Percentiles rank a stretch among this genome's conserved stretches.
phyloP scores from a whole-genome alignment of 2,329 filamentous ascomycete genomes.

The Sphaceloma murrayae region DNA sequence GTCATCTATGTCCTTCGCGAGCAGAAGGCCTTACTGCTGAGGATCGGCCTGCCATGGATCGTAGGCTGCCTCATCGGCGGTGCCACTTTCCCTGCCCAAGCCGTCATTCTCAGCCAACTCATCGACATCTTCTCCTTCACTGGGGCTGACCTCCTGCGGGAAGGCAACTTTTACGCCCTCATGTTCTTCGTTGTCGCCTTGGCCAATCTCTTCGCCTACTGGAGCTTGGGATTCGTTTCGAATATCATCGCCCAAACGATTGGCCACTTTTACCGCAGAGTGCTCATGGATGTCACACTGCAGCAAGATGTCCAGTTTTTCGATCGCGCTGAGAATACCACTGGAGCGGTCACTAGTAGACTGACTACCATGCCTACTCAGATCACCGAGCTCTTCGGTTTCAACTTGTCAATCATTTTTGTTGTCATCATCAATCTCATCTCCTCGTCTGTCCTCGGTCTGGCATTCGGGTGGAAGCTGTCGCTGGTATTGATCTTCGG shows the following conservation, averaged over 20 bases:
- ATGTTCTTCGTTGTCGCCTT: conserved; percentile 56
- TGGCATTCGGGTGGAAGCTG: conserved; percentile 68
- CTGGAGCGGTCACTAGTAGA: conserved; percentile 80
- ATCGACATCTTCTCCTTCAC: conserved; percentile 31
- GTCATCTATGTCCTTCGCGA: conserved; percentile 12
- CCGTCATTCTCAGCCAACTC: conserved; percentile 32
- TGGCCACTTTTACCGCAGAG: conserved; percentile 45
- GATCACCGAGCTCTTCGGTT: conserved; percentile 50
- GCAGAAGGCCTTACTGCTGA: neutral
- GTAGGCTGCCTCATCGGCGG: conserved; percentile 15
- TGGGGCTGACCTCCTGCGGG: conserved; percentile 23
- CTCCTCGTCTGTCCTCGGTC: conserved; percentile 57
- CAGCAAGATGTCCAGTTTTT: conserved; percentile 86
- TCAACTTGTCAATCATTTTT: conserved; percentile 51
- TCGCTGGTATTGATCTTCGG: conserved; percentile 58
- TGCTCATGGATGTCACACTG: conserved; percentile 53
- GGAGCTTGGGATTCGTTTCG: conserved; percentile 34
- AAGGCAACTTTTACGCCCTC: conserved; percentile 52
- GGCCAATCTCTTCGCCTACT: conserved; percentile 45
- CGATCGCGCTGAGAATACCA: conserved; percentile 78
- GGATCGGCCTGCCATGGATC: conserved; percentile 3
- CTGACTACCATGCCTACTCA: conserved; percentile 32
- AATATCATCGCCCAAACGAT: conserved; percentile 36
- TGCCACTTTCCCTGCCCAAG: conserved; percentile 30
- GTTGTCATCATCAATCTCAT: conserved; percentile 56